Percentiles rank a stretch among this genome's conserved stretches.
These are phyloP conservation scores for Fraxinus sp. DNA, from an alignment of 305 asterid species.

Conservation along the genomic window DNA sequence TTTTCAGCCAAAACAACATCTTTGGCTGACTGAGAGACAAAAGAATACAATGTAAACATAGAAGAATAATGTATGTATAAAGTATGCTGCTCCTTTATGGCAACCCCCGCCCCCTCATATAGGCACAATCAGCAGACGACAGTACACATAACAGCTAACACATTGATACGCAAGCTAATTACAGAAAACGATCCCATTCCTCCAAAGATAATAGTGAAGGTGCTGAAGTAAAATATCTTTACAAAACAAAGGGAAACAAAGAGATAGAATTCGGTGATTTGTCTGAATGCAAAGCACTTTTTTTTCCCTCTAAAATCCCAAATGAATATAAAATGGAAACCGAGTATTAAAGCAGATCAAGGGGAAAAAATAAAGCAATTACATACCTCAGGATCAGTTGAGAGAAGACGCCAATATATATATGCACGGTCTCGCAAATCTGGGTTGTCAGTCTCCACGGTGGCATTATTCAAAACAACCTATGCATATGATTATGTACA, in stretches of 20 bases:
- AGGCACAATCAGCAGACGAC: not conserved
- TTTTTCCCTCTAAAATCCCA: constrained; percentile 2
- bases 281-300: constrained; percentile 15
- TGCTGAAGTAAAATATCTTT: constrained; percentile 6
- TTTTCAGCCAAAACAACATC: constrained; percentile 98
- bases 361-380: constrained; percentile 9
- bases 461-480: constrained; percentile 98
- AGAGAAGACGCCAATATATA: constrained; percentile 99
- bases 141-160: not conserved
- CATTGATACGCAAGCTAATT: not conserved
- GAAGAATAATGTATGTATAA: not conserved
- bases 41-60: constrained; percentile 2
- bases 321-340: constrained; percentile 12
- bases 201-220: not conserved
- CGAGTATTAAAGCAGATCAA: constrained; percentile 18
- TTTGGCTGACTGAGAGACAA: constrained; percentile 84
- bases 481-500: constrained; percentile 31
- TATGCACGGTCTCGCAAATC: constrained; percentile 99
- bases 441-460: constrained; percentile 98
- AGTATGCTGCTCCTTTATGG: not conserved
- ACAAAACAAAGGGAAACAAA: constrained; percentile 8
- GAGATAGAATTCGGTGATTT: not conserved
- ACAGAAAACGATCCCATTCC: not conserved
- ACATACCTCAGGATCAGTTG: constrained; percentile 98
- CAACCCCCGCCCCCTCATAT: not conserved